Conservation (phyloP, 306 rosid species). For the Cyamopsis tetragonoloba region DNA sequence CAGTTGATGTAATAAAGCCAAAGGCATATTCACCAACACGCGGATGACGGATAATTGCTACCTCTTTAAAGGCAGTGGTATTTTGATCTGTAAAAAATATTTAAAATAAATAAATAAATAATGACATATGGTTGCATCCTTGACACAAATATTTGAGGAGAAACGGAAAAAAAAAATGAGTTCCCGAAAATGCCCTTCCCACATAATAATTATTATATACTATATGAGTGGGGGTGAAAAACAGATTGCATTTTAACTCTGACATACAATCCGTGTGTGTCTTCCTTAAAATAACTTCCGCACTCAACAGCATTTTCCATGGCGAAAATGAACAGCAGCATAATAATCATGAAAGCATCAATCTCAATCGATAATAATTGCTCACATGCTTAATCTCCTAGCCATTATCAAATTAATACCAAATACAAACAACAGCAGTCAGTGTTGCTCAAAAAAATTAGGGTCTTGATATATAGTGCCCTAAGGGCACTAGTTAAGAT, state of each 20-base stretch:
- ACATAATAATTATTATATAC: too few species aligned
- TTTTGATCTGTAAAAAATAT: constrained; percentile 68
- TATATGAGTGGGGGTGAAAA: background rate
- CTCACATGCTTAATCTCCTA: too few species aligned
- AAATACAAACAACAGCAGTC: too few species aligned
- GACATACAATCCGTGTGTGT: background rate
- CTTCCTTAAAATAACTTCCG: background rate
- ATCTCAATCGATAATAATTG: too few species aligned
- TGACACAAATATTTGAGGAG: background rate
- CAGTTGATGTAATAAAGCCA: constrained; percentile 90
- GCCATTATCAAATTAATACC: too few species aligned
- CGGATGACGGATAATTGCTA: constrained; percentile 85
- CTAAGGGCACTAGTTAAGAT: too few species aligned
- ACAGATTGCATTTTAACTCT: background rate
- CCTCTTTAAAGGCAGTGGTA: constrained; percentile 90
- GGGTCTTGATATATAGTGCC: too few species aligned
- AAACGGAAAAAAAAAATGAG: background rate
- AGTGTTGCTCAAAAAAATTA: too few species aligned
- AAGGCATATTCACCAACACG: constrained; percentile 96
- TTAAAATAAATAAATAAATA: background rate
- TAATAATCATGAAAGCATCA: too few species aligned
- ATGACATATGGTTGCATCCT: constrained; percentile 3
- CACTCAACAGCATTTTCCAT: background rate
- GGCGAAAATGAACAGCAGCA: too few species aligned
- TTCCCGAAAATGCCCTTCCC: too few species aligned